A percentile compares a stretch with the other conserved stretches of the same genome.
Evolutionary conservation across 1,284 basidiomycete species (phyloP).

Genomic region (Leccinum subspadiceum): DNA sequence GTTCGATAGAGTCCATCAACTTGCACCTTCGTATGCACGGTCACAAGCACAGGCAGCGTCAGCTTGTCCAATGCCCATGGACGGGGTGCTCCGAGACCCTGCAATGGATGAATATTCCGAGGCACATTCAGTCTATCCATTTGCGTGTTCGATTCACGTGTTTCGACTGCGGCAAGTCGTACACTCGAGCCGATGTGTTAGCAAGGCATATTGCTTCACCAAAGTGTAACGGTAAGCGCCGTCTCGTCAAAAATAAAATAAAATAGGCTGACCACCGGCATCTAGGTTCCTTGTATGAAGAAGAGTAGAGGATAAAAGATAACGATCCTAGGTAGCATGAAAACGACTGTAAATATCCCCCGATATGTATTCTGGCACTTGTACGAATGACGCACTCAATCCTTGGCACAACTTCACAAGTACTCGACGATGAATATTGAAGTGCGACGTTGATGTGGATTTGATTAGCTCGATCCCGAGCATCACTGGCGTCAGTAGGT

Average conservation of each 20-base stretch:
- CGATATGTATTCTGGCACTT: not conserved
- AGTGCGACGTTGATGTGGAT: not conserved
- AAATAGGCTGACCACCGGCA: not conserved
- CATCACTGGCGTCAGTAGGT: not conserved
- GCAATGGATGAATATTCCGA: conserved; percentile 15
- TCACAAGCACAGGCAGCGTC: conserved; percentile 7
- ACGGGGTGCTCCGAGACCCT: conserved; percentile 4
- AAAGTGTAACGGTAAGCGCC: conserved; percentile 10
- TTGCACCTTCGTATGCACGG: conserved; percentile 9
- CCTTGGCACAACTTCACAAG: not conserved
- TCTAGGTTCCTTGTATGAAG: not conserved
- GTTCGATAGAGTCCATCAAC: conserved; percentile 9
- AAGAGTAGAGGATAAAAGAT: not conserved
- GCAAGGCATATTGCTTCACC: conserved; percentile 7
- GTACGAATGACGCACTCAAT: not conserved
- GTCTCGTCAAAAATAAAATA: too few species aligned
- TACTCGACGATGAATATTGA: not conserved
- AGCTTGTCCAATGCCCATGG: conserved; percentile 16
- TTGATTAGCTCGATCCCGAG: not conserved
- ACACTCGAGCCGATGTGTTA: conserved; percentile 1
- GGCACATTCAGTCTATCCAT: conserved; percentile 17
- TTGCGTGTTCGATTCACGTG: conserved; percentile 14
- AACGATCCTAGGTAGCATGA: not conserved
- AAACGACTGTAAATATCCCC: not conserved
- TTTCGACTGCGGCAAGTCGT: conserved; percentile 11